Base-by-base conservation (phyloP, 2,329 filamentous ascomycete genomes). In the Grosmannia serpens region DNA sequence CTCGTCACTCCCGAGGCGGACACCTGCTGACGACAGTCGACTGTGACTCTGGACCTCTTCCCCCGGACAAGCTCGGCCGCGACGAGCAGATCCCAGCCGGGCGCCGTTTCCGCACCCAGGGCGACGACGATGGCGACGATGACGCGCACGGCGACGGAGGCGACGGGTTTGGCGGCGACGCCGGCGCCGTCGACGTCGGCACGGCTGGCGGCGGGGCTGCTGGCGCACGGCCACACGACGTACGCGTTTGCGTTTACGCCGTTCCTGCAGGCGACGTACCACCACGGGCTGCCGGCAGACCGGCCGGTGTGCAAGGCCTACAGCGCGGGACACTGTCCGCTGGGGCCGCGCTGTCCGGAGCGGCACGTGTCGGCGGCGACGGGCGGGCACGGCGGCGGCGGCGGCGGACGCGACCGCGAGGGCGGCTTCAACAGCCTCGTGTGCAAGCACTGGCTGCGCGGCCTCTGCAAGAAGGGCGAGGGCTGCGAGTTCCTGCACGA, bases 391-490 rank as follows among this genome's bases (percentile, higher is more conserved):
- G 66, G 60, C 62, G 68, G 70, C 67, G 70, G 71, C 2, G 58
- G 58, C 67, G 71, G 17, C 57, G 61, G 54, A 44, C 63, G 61
- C 61, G 64, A 64, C 55, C 65, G 65, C 64, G 65, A 67, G 66
- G 72, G 77, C 47, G 84, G 84, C 38, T 87, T 87, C 70, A 89
- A 87, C 74, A 88, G 82, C 69, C 84, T 97, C 20, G 92, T 99
- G 61, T 99, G 94, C 84, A 99, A 99, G 77, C 94, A 97, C 79
- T 97, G 94, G 86, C 85, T 97, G 68, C 89, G 95, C 64, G 92
- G 91, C 0, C 83, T 99, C 24, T 99, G 94, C 79, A 99, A 99
- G 71, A 97, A 97, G 74, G 94, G 92, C 67, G 87, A 96, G 69
- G 84, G 85, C 65, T 99, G 94, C 84, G 94, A 99, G 76, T 99